phyloP scores from a whole-genome alignment of 768 basidiomycete species.

The Hortiboletus flavorubellus region DNA sequence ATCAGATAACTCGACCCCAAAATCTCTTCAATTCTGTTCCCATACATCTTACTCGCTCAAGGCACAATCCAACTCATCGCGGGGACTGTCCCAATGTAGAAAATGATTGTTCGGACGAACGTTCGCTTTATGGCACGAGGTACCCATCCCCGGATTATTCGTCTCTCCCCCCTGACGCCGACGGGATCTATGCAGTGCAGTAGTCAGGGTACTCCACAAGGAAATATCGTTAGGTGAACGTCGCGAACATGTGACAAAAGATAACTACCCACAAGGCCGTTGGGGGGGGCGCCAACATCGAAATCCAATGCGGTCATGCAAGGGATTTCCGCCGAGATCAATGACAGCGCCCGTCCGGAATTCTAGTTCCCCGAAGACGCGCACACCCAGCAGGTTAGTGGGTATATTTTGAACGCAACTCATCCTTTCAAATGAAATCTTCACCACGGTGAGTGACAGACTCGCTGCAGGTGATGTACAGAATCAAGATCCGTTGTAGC shows the following conservation, averaged over 20 bases:
- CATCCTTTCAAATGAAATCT: neutral
- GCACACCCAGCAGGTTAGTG: conserved; percentile 61
- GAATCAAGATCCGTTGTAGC: neutral
- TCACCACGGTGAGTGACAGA: neutral
- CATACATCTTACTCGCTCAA: conserved; percentile 45
- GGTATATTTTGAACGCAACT: neutral
- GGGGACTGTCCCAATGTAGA: conserved; percentile 72
- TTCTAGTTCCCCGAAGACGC: conserved; percentile 70
- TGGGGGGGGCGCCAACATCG: conserved; percentile 44
- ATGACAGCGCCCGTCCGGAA: conserved; percentile 63
- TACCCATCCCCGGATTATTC: conserved; percentile 71
- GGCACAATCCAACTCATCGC: conserved; percentile 72
- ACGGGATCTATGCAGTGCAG: conserved; percentile 76
- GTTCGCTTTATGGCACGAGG: conserved; percentile 66
- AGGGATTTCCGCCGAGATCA: conserved; percentile 53
- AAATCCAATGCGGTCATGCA: conserved; percentile 35
- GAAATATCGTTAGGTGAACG: conserved; percentile 50
- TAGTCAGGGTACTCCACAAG: conserved; percentile 70
- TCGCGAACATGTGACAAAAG: conserved; percentile 47
- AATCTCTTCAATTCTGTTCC: conserved; percentile 30
- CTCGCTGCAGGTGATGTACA: conserved; percentile 1
- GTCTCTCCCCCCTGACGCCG: conserved; percentile 59
- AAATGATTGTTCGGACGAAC: conserved; percentile 54
- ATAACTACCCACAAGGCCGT: conserved; percentile 58
- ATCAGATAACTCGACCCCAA: neutral